Percentiles rank a stretch among this genome's conserved stretches.
Conservation (phyloP, 345 rosid species). For the Jatropha curcas region DNA sequence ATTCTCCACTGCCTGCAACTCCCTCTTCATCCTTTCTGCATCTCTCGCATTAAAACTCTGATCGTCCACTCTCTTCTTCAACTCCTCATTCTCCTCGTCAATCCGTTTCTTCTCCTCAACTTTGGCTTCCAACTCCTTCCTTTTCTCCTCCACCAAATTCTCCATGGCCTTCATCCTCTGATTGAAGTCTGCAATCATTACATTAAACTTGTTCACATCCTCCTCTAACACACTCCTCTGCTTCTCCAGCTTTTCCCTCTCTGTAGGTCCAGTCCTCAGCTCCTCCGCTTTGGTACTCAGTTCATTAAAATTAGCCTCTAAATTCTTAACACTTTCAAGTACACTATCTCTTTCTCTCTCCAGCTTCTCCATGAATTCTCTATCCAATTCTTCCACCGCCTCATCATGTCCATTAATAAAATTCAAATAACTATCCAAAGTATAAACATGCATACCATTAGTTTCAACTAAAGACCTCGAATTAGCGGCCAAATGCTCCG, state of each 20-base stretch:
- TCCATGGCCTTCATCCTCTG: constrained; percentile 43
- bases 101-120: constrained; percentile 58
- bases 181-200: constrained; percentile 48
- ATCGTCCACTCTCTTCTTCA: constrained; percentile 65
- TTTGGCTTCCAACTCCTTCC: constrained; percentile 50
- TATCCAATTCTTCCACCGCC: constrained; percentile 51
- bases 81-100: constrained; percentile 65
- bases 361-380: constrained; percentile 54
- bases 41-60: constrained; percentile 77
- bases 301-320: constrained; percentile 39
- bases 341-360: constrained; percentile 50
- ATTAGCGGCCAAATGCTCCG: constrained; percentile 34
- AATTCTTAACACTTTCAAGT: constrained; percentile 35
- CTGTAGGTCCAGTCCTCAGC: constrained; percentile 52
- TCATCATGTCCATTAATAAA: constrained; percentile 69
- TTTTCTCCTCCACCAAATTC: constrained; percentile 60
- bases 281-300: constrained; percentile 49
- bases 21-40: constrained; percentile 92
- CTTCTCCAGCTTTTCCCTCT: constrained; percentile 57
- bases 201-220: constrained; percentile 66
- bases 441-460: constrained; percentile 46
- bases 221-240: constrained; percentile 59
- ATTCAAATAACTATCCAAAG: constrained; percentile 49
- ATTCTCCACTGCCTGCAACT: constrained; percentile 82
- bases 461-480: constrained; percentile 33